Base-by-base conservation (phyloP, 129 eudicot species). In the Flaveria bidentis region DNA sequence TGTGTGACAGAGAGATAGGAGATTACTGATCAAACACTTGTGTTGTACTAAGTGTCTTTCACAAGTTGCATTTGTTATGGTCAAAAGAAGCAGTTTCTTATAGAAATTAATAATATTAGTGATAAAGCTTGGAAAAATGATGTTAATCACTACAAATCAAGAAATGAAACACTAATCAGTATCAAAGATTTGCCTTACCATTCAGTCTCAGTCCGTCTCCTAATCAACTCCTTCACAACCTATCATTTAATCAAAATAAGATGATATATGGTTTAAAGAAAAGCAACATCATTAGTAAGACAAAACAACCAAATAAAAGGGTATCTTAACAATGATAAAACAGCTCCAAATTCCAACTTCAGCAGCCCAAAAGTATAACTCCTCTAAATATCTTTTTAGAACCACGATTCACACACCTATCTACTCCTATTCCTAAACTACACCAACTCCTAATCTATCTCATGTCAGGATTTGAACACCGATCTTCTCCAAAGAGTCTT, bases 221-320 rank as follows among this genome's bases (percentile, higher is more conserved):
- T 87, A 77, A 92, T 78, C 79, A 92, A 80, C 82, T 92, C 97
- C 28, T 87, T 86, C 11, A 87, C 92, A 57, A 92, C 96, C 96
- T 89, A 88, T 74, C 76, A 68, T 7, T 36, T 5, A 36, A 36
- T 36, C 41, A 36, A 36, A 55, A 57, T 15, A 45, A 1, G 28
- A 23, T 50, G 23, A 70, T 72, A 8, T 6, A 76, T 13, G 16
- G n/a, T 55, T 67, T 41, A 14, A 22, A 18, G 22, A 41, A 11
- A 76, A 55, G 64, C 41, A 67, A 49, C 1, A 47, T 7, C 73
- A 61, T 64, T 72, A 78, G 61, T 47, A 60, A 46, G n/a, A 26
- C 23, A 71, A n/a, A 15, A n/a, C 2, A 28, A 69, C 56, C 11
- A 67, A 11, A 23, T 15, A 30, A 67, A 30, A 67, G 6, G 22